Evolutionary conservation across 345 rosid species (phyloP).

Genomic region (Triadica sebifera): DNA sequence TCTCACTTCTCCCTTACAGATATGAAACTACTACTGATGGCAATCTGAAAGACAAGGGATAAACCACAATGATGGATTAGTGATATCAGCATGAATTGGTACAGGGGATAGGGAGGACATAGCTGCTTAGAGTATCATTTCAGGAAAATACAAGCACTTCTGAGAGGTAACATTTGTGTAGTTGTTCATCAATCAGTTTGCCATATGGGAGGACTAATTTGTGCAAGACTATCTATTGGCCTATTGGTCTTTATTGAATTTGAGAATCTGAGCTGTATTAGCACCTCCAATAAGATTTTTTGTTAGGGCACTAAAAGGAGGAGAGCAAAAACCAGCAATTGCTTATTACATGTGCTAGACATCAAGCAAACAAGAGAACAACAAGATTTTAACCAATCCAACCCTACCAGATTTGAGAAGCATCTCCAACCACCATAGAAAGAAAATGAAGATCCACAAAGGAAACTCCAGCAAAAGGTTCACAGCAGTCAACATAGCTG

Average conservation of each 20-base stretch:
- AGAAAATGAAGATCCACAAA: not conserved
- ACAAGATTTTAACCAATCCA: not conserved
- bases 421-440: not conserved
- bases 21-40: not conserved
- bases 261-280: not conserved
- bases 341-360: not conserved
- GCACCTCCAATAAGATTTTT: not conserved
- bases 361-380: not conserved
- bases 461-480: not conserved
- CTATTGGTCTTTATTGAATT: not conserved
- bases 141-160: not conserved
- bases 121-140: not conserved
- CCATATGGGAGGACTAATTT: not conserved
- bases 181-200: not conserved
- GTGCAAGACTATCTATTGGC: not conserved
- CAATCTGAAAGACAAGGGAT: too few relatives aligned
- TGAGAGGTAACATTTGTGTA: not conserved
- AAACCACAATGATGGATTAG: not conserved
- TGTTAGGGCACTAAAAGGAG: not conserved
- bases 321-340: too few relatives aligned
- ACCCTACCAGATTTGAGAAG: not conserved
- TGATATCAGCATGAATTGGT: not conserved
- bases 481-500: not conserved
- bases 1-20: not conserved
- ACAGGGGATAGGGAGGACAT: not conserved